Evolutionary conservation across 768 basidiomycete species (phyloP).

Genomic region (Steccherinum ochraceum): DNA sequence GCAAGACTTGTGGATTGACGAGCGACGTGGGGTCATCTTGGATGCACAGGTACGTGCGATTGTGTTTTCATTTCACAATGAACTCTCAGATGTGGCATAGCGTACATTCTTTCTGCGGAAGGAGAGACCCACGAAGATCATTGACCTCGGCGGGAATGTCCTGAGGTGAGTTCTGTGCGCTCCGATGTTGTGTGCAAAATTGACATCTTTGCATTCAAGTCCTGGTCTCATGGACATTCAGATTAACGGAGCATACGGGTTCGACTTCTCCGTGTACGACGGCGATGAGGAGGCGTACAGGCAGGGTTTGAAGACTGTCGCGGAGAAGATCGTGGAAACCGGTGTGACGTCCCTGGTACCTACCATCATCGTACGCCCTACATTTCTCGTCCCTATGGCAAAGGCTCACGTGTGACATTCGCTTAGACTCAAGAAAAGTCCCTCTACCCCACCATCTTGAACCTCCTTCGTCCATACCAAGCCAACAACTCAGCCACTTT

Average conservation of each 20-base stretch:
- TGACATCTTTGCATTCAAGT: constrained; percentile 34
- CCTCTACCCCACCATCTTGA: constrained; percentile 64
- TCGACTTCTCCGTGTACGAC: constrained; percentile 82
- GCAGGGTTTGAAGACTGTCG: constrained; percentile 60
- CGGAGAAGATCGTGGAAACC: constrained; percentile 75
- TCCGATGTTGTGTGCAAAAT: constrained; percentile 8
- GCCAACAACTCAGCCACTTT: constrained; percentile 60
- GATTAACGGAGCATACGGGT: constrained; percentile 85
- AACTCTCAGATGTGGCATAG: constrained; percentile 28
- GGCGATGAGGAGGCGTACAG: constrained; percentile 63
- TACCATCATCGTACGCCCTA: constrained; percentile 52
- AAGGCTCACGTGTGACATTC: neutral
- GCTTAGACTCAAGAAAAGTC: constrained; percentile 71
- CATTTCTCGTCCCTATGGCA: constrained; percentile 1
- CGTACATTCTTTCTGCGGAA: constrained; percentile 59
- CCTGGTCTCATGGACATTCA: constrained; percentile 87
- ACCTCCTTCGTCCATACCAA: constrained; percentile 62
- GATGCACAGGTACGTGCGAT: constrained; percentile 51
- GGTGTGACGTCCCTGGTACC: constrained; percentile 68
- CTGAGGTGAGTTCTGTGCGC: constrained; percentile 43
- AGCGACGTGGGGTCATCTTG: constrained; percentile 63
- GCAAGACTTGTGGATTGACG: constrained; percentile 80
- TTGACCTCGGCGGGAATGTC: constrained; percentile 74
- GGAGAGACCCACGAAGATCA: constrained; percentile 52
- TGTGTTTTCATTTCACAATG: neutral